phyloP scores from a whole-genome alignment of 441 rosid genomes.

The Corymbia calophylla region DNA sequence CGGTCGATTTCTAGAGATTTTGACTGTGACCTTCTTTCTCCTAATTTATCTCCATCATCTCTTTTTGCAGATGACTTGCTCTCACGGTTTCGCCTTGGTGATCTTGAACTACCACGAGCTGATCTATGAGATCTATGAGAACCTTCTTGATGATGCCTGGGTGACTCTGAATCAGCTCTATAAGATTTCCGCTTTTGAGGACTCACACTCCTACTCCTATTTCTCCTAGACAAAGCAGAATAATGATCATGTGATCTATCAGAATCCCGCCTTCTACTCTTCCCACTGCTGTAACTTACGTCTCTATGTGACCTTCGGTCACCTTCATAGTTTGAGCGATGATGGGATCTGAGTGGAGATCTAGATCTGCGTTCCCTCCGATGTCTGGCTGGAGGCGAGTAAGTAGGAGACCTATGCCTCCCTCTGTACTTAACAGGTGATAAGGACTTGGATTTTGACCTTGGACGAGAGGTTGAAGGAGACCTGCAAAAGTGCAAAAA shows the following conservation, averaged over 20 bases:
- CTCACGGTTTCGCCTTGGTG: conserved; percentile 55
- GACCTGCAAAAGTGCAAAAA: conserved; percentile 49
- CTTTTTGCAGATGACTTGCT: conserved; percentile 47
- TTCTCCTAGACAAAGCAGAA: conserved; percentile 64
- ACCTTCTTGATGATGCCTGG: conserved; percentile 43
- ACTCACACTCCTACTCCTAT: conserved; percentile 61
- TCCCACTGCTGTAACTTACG: conserved; percentile 38
- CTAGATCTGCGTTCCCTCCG: conserved; percentile 68
- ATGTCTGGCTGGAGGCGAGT: conserved; percentile 53
- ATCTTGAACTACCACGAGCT: conserved; percentile 50
- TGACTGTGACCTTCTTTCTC: conserved; percentile 52
- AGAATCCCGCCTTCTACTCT: conserved; percentile 38
- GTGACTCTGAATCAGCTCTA: conserved; percentile 49
- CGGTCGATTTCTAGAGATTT: conserved; percentile 38
- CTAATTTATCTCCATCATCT: conserved; percentile 35
- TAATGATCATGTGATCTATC: conserved; percentile 48
- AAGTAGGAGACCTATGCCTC: conserved; percentile 63
- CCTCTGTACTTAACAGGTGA: conserved; percentile 63
- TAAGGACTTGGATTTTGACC: conserved; percentile 69
- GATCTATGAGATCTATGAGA: conserved; percentile 42
- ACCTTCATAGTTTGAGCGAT: conserved; percentile 48
- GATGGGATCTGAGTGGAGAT: conserved; percentile 57
- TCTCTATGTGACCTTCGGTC: conserved; percentile 56
- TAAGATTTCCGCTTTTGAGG: conserved; percentile 51
- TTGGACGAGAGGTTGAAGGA: conserved; percentile 60